A percentile compares a stretch with the other conserved stretches of the same genome.
Conservation (phyloP, 2,329 filamentous ascomycete genomes). For the Colletotrichum sidae region DNA sequence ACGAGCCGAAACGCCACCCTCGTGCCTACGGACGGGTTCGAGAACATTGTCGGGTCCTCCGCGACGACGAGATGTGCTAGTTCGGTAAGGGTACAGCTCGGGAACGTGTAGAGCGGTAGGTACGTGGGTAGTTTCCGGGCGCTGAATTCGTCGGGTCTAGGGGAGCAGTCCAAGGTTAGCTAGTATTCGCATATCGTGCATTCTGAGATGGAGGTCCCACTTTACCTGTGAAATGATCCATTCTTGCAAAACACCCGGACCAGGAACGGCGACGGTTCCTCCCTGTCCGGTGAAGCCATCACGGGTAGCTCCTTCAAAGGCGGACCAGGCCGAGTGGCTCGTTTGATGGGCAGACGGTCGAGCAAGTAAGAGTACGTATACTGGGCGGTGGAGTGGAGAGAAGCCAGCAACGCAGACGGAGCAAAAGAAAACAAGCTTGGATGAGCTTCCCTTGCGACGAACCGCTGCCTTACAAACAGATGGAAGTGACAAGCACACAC, state of each 20-base stretch:
- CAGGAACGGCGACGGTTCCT: constrained; percentile 82
- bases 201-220: constrained; percentile 19
- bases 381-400: constrained; percentile 15
- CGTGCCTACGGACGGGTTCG: constrained; percentile 81
- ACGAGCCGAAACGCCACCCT: constrained; percentile 89
- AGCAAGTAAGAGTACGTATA: constrained; percentile 15
- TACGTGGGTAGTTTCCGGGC: constrained; percentile 70
- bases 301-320: background rate
- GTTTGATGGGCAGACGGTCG: constrained; percentile 4
- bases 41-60: constrained; percentile 71
- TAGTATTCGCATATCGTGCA: constrained; percentile 20
- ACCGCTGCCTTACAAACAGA: constrained; percentile 28
- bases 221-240: constrained; percentile 77
- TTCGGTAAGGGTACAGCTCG: constrained; percentile 82
- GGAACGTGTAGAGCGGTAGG: constrained; percentile 88
- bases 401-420: no score
- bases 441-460: constrained; percentile 37
- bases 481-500: background rate
- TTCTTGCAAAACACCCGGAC: constrained; percentile 86
- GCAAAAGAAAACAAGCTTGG: constrained; percentile 22
- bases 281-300: constrained; percentile 61
- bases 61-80: constrained; percentile 81
- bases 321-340: background rate
- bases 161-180: constrained; percentile 2
- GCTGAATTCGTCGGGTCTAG: constrained; percentile 79